These are phyloP conservation scores for Neurospora sp. DNA, from an alignment of 495 filamentous ascomycete species.

Conservation along the genomic window DNA sequence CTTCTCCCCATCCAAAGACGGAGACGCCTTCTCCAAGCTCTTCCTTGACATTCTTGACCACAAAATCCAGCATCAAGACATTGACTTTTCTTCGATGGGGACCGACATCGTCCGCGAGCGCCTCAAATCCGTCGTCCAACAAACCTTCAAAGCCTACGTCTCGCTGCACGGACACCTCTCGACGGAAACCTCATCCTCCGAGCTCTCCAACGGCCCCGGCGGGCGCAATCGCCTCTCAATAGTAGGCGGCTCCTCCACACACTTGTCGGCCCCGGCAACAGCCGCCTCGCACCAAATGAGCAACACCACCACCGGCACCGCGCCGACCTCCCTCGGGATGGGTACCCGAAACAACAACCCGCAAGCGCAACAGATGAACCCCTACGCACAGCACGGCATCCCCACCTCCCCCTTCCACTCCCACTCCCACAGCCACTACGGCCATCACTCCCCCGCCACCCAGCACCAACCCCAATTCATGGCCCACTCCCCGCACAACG, in stretches of 20 bases:
- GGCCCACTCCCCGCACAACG: background rate
- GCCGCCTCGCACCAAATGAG: constrained; percentile 8
- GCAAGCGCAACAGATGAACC: background rate
- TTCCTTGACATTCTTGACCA: constrained; percentile 18
- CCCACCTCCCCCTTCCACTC: background rate
- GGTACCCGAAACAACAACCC: background rate
- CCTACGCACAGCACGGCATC: background rate
- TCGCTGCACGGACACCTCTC: constrained; percentile 8
- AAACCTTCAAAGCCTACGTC: constrained; percentile 13
- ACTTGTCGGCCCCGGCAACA: constrained; percentile 6
- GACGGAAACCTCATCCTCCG: constrained; percentile 10
- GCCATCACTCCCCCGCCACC: background rate
- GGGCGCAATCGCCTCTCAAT: background rate
- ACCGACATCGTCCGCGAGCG: constrained; percentile 8
- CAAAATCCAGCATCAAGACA: constrained; percentile 15
- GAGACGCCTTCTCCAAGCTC: constrained; percentile 15
- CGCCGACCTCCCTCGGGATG: constrained; percentile 6
- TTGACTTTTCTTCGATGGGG: constrained; percentile 3
- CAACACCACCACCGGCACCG: constrained; percentile 3
- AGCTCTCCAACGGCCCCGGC: constrained; percentile 1
- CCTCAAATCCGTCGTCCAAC: constrained; percentile 10
- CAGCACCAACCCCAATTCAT: background rate
- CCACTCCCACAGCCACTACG: background rate
- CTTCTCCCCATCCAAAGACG: constrained; percentile 8
- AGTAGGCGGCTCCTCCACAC: constrained; percentile 6